phyloP scores from a whole-genome alignment of 306 rosid species.

The Gillenia trifoliata region DNA sequence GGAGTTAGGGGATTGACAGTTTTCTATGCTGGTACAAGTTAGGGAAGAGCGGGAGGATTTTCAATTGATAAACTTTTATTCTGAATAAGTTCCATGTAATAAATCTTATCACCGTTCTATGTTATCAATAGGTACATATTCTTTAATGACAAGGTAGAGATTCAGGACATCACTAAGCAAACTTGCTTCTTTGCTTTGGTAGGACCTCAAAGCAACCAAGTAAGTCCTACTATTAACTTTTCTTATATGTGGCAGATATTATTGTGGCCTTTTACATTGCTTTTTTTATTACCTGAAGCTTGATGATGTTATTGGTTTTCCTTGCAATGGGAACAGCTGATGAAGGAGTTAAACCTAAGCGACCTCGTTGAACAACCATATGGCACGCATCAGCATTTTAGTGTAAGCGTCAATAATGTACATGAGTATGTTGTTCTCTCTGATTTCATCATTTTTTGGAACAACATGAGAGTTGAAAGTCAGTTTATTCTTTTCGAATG shows the following conservation, averaged over 20 bases:
- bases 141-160: conserved; percentile 79
- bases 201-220: conserved; percentile 86
- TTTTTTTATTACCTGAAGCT: conserved; percentile 9
- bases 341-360: conserved; percentile 72
- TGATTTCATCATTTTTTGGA: background rate
- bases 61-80: background rate
- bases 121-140: conserved; percentile 66
- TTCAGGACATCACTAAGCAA: conserved; percentile 79
- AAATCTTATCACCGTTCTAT: conserved; percentile 14
- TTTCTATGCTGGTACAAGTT: background rate
- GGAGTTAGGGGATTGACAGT: background rate
- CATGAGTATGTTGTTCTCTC: background rate
- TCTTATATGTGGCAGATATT: background rate
- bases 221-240: conserved; percentile 22
- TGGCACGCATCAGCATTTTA: conserved; percentile 81
- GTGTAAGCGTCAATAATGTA: conserved; percentile 43
- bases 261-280: conserved; percentile 7
- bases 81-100: conserved; percentile 5
- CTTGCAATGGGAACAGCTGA: conserved; percentile 41
- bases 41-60: background rate
- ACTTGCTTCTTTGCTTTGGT: conserved; percentile 78
- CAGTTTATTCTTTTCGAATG: background rate
- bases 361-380: conserved; percentile 73
- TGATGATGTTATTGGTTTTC: conserved; percentile 21
- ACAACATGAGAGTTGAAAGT: background rate